A percentile compares a stretch with the other conserved stretches of the same genome.
phyloP scores from a whole-genome alignment of 305 asterid species.

The Solanum chacoense region DNA sequence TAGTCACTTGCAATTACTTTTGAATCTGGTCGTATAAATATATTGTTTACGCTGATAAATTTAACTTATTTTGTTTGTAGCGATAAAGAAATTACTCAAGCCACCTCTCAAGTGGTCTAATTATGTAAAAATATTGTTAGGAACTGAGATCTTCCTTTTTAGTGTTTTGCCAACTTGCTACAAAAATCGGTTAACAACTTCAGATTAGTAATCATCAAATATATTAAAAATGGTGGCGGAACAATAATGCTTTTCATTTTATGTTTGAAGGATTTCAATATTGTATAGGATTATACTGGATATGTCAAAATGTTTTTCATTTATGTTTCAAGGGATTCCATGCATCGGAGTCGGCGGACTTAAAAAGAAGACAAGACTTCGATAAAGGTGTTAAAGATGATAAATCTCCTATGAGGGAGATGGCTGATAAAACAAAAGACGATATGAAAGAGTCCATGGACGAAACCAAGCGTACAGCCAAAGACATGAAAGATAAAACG shows the following conservation, averaged over 20 bases:
- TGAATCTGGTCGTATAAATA: not conserved
- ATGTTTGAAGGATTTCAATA: not conserved
- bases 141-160: not conserved
- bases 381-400: not conserved
- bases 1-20: not conserved
- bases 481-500: conserved; percentile 3
- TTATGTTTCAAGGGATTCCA: conserved; percentile 12
- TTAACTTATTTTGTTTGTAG: not conserved
- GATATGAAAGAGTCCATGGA: conserved; percentile 15
- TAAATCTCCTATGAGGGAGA: conserved; percentile 7
- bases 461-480: conserved; percentile 6
- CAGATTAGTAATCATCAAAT: not conserved
- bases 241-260: too few species aligned
- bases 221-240: too few species aligned
- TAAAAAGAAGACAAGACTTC: not conserved
- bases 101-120: not conserved
- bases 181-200: not conserved
- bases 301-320: not conserved
- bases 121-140: not conserved
- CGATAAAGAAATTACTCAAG: not conserved
- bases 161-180: not conserved
- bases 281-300: too few species aligned
- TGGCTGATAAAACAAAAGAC: conserved; percentile 18
- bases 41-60: not conserved
- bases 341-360: conserved; percentile 29